A percentile compares a stretch with the other conserved stretches of the same genome.
These are phyloP conservation scores for Solanum hybrid DNA, from an alignment of 305 asterid genomes.

Conservation along the genomic window DNA sequence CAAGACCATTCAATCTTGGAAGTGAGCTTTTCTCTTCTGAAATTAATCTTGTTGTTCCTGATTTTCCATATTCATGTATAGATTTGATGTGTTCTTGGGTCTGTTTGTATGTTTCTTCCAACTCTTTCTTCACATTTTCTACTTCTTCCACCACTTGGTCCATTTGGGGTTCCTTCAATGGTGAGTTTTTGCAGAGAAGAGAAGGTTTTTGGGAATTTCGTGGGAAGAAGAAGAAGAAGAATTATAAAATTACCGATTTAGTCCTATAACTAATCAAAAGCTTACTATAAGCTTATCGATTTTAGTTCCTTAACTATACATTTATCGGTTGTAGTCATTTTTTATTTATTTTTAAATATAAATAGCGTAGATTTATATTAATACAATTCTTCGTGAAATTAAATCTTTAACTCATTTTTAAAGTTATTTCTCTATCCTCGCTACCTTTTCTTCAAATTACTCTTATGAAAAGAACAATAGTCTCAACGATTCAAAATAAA, in stretches of 20 bases:
- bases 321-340: fast-evolving
- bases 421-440: background rate
- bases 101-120: constrained; percentile 38
- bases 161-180: constrained; percentile 22
- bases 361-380: no score
- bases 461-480: background rate
- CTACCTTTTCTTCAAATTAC: no score
- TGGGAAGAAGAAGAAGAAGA: background rate
- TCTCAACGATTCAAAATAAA: no score
- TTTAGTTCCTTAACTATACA: no score
- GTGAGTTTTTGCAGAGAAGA: background rate
- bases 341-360: no score
- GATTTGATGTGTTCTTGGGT: constrained; percentile 39
- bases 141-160: constrained; percentile 70
- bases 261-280: no score
- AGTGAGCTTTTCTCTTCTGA: constrained; percentile 52
- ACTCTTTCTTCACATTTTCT: constrained; percentile 53
- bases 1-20: constrained; percentile 80
- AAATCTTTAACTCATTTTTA: no score
- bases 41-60: constrained; percentile 26
- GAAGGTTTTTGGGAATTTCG: background rate
- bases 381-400: no score
- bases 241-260: no score
- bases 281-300: no score
- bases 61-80: constrained; percentile 62